Conservation (phyloP, 1,284 basidiomycete species). For the Phellinidium pouzarii region DNA sequence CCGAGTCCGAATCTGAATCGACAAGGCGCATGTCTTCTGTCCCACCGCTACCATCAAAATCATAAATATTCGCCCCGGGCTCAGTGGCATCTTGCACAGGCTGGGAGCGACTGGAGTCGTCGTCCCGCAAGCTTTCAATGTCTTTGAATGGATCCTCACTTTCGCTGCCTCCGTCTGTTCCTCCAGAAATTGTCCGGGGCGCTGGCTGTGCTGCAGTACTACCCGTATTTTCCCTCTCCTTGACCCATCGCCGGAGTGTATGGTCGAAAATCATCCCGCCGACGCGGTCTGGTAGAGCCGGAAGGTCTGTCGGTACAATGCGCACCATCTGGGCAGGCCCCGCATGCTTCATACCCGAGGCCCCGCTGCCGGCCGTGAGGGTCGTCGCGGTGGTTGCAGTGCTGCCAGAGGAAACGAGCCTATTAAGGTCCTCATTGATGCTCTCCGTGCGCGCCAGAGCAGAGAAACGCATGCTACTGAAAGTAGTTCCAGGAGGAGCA, state of each 20-base stretch:
- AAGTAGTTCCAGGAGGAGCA: constrained; percentile 11
- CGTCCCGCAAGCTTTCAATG: constrained; percentile 75
- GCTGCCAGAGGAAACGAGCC: constrained; percentile 80
- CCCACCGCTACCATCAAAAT: constrained; percentile 28
- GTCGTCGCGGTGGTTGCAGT: constrained; percentile 63
- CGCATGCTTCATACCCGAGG: constrained; percentile 78
- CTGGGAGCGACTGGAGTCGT: constrained; percentile 30
- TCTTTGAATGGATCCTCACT: constrained; percentile 85
- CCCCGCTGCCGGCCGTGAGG: constrained; percentile 59
- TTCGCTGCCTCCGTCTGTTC: constrained; percentile 31
- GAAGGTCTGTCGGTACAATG: constrained; percentile 77
- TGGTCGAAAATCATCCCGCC: constrained; percentile 86
- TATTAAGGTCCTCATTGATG: constrained; percentile 68
- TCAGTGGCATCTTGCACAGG: constrained; percentile 1
- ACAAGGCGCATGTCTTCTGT: constrained; percentile 42
- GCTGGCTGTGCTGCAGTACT: constrained; percentile 17
- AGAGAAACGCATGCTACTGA: constrained; percentile 37
- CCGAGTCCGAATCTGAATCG: constrained; percentile 31
- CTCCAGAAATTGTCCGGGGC: constrained; percentile 17
- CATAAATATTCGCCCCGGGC: constrained; percentile 20
- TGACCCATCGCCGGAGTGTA: constrained; percentile 78
- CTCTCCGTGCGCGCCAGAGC: constrained; percentile 42
- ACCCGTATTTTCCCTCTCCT: constrained; percentile 37
- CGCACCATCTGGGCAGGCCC: constrained; percentile 70
- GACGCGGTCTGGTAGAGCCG: constrained; percentile 64